These are phyloP conservation scores for Gaeumannomyces sp. DNA, from an alignment of 2,329 filamentous ascomycete species.

Conservation along the genomic window DNA sequence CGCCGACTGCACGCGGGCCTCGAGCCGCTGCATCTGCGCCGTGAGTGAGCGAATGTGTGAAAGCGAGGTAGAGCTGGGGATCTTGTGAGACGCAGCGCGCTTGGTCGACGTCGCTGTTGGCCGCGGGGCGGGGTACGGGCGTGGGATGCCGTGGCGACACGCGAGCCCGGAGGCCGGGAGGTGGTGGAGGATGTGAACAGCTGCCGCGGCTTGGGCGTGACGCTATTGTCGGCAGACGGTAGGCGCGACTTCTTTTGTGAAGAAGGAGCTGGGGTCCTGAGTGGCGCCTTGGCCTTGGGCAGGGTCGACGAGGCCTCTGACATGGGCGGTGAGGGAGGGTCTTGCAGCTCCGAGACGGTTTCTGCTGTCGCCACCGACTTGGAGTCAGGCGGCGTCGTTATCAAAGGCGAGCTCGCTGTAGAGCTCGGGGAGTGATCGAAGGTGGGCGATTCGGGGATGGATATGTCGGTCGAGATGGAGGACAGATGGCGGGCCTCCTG, in stretches of 20 bases:
- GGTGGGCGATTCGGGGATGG: constrained; percentile 60
- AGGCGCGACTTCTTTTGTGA: constrained; percentile 43
- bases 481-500: constrained; percentile 47
- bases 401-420: constrained; percentile 86
- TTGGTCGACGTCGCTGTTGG: constrained; percentile 42
- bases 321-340: constrained; percentile 88
- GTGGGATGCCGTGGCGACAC: constrained; percentile 40
- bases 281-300: constrained; percentile 43
- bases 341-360: constrained; percentile 60
- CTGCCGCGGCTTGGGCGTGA: constrained; percentile 47
- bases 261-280: constrained; percentile 30
- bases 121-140: constrained; percentile 36
- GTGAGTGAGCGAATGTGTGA: constrained; percentile 91
- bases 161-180: constrained; percentile 26
- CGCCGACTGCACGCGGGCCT: constrained; percentile 85
- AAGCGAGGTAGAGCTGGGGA: constrained; percentile 63
- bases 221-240: constrained; percentile 47
- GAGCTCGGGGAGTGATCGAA: constrained; percentile 74
- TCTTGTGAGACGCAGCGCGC: constrained; percentile 39
- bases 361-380: constrained; percentile 56
- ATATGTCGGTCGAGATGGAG: constrained; percentile 55
- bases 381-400: constrained; percentile 73
- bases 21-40: constrained; percentile 93
- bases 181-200: constrained; percentile 30
- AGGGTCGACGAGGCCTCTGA: constrained; percentile 71